Evolutionary conservation across 1,139 yeast species (phyloP), one percentile per base, ranked within the genome.

Genomic region (Taphrina deformans): DNA sequence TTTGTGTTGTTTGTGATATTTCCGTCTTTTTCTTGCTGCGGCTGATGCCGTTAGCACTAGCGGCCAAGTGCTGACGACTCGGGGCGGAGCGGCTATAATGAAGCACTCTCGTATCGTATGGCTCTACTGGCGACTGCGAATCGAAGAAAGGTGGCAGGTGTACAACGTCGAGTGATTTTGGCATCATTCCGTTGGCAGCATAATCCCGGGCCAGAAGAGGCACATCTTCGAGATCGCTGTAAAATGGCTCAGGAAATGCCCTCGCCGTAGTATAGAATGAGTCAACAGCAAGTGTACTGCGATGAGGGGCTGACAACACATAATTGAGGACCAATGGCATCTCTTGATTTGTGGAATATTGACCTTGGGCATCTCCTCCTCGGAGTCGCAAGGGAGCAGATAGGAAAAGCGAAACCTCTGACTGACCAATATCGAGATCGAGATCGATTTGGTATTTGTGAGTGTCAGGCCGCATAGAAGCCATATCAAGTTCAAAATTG

Each of bases 201-300:
- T 38, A 59, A 12, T 59, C 63, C 23, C 46, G 24, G 27, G 27
- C 38, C 16, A 50, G 23, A 5, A 31, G 33, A 6, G 56, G 63
- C n/a, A 59, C 51, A 29, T 59, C 63, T 7, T 16, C 24, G n/a
- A 27, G 27, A 16, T 59, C 63, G 31, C 63, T 27, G 21, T 59
- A 59, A 46, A 35, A 52, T 5, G 63, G 63, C n/a, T 38, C 56
- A 9, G 63, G 63, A 59, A 59, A 59, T 18, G 41, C 63, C 24
- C 63, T 50, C 31, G 23, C 14, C 14, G 40, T 27, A n/a, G 38
- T n/a, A n/a, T n/a, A 7, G 5, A n/a, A 12, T n/a, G 18, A 38
- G 16, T 14, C 41, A 7, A 38, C 41, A 12, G 41, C n/a, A n/a
- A 38, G 41, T 18, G 12, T 7, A 38, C 41, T 38, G n/a, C 41